Conservation (phyloP, 2,329 filamentous ascomycete species). For the Xylariaceae sp. region DNA sequence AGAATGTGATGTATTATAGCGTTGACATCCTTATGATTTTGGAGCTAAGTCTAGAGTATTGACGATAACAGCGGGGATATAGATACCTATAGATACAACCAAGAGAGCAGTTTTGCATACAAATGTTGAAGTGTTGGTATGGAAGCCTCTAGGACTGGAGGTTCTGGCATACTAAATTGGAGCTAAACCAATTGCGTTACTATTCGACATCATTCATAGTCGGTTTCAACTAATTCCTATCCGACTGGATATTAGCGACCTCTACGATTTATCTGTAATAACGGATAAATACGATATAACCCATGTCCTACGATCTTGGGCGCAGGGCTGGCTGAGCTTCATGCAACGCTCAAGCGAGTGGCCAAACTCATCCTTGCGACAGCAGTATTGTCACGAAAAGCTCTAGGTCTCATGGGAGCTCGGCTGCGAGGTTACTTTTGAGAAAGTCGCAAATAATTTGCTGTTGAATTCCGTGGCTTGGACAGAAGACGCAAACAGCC, state of each 20-base stretch:
- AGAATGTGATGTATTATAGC: too few relatives aligned
- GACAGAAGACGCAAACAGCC: constrained; percentile 8
- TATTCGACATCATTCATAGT: constrained; percentile 6
- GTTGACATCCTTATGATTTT: too few relatives aligned
- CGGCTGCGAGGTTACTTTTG: constrained; percentile 24
- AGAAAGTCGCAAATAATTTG: constrained; percentile 22
- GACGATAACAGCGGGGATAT: too few relatives aligned
- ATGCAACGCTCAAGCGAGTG: constrained; percentile 19
- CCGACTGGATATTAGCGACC: constrained; percentile 17
- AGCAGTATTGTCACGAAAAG: constrained; percentile 24
- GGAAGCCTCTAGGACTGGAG: too few relatives aligned
- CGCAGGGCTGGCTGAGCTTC: constrained; percentile 26
- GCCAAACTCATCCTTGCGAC: constrained; percentile 7
- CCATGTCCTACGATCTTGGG: constrained; percentile 30
- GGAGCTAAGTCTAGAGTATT: too few relatives aligned
- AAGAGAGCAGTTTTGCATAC: too few relatives aligned
- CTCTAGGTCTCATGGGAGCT: constrained; percentile 33
- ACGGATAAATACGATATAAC: constrained; percentile 35
- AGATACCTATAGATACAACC: too few relatives aligned
- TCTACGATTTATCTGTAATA: constrained; percentile 32
- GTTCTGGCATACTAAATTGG: too few relatives aligned
- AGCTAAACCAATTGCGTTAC: not conserved
- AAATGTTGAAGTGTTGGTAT: too few relatives aligned
- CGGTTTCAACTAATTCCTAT: not conserved
- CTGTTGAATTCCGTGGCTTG: constrained; percentile 18